These are phyloP conservation scores for Hyaloscypha bicolor DNA, from an alignment of 495 filamentous ascomycete species.

Conservation along the genomic window DNA sequence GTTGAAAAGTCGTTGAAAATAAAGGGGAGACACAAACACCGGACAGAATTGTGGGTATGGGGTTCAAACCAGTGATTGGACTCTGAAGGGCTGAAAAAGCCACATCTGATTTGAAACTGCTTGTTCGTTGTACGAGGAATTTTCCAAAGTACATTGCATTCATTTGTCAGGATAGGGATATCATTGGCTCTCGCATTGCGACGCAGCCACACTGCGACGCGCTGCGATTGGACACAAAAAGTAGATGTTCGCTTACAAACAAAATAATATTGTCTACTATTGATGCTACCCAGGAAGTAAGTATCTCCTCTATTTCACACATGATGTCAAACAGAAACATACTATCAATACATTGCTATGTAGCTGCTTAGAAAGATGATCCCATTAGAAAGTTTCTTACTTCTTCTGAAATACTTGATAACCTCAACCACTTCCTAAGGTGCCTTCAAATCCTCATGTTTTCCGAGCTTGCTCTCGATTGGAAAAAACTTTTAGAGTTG, in stretches of 20 bases:
- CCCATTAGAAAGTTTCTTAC: not conserved
- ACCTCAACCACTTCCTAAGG: not conserved
- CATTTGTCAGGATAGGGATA: not conserved
- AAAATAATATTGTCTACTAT: constrained; percentile 4
- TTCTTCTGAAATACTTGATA: not conserved
- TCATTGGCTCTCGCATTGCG: constrained; percentile 11
- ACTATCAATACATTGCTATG: not conserved
- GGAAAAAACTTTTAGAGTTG: not conserved
- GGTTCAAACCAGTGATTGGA: not conserved
- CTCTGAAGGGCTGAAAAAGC: not conserved
- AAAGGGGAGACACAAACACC: not conserved
- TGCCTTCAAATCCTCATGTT: not conserved
- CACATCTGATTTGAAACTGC: not conserved
- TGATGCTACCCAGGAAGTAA: not conserved
- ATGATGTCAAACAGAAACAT: not conserved
- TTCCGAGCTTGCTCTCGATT: not conserved
- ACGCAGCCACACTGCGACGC: constrained; percentile 6
- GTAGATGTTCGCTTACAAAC: not conserved
- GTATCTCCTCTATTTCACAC: not conserved
- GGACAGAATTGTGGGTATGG: not conserved
- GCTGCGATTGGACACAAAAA: constrained; percentile 9
- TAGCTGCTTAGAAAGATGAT: not conserved
- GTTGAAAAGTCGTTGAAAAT: constrained; percentile 3
- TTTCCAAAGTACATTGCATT: constrained; percentile 5
- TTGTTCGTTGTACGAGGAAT: constrained; percentile 5